phyloP scores from a whole-genome alignment of 2,329 filamentous ascomycete genomes.

The Fusarium ambrosium region DNA sequence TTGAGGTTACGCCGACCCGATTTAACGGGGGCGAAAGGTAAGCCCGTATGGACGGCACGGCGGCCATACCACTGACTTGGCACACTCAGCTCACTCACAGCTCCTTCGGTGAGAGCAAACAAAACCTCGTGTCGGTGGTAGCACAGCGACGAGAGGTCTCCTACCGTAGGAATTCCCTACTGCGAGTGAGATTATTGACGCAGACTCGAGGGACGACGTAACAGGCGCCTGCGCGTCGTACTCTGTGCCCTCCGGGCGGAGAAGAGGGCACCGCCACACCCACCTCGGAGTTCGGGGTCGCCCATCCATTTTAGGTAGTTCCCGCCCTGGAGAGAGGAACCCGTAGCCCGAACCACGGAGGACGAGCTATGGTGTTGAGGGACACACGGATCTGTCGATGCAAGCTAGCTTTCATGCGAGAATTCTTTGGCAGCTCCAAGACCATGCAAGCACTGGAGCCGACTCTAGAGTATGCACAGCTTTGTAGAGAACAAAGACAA shows the following conservation, averaged over 20 bases:
- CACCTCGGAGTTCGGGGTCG: slow-evolving; percentile 12
- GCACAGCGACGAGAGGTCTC: slow-evolving; percentile 11
- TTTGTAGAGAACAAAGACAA: slow-evolving; percentile 1
- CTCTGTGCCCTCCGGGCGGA: slow-evolving; percentile 7
- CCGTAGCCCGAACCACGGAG: not conserved
- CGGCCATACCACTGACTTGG: slow-evolving; percentile 19
- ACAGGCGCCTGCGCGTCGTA: slow-evolving; percentile 22
- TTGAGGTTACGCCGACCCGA: slow-evolving; percentile 9
- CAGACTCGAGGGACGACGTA: slow-evolving; percentile 14
- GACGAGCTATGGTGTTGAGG: not conserved
- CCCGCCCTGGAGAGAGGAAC: not conserved
- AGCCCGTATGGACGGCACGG: slow-evolving; percentile 1
- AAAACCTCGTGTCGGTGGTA: slow-evolving; percentile 31
- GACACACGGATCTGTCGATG: not conserved
- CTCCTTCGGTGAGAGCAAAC: not conserved
- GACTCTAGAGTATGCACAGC: not conserved
- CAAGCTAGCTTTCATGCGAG: not conserved
- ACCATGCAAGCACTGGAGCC: not conserved
- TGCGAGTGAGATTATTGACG: slow-evolving; percentile 18
- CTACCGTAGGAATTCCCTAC: not conserved
- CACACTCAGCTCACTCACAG: not conserved
- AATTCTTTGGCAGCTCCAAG: not conserved
- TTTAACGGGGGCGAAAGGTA: not conserved
- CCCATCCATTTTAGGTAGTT: not conserved
- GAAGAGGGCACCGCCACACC: slow-evolving; percentile 10